Base-by-base conservation (phyloP, 2,329 filamentous ascomycete genomes). In the Penicillium oxalicum region DNA sequence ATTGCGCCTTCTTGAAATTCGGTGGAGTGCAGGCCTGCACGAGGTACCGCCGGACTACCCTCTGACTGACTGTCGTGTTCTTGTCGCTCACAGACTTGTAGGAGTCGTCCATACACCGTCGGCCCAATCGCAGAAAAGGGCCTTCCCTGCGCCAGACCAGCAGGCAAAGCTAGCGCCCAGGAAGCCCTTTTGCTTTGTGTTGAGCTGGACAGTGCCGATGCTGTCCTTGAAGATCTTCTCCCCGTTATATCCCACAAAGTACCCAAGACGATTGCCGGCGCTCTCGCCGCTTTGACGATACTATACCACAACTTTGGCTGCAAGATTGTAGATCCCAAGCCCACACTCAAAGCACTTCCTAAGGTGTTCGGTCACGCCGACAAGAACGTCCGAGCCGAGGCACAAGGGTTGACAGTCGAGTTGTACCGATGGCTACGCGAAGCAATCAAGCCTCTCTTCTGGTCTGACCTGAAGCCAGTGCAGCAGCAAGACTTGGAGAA, bases 361-460 rank as follows among this genome's bases (percentile, higher is more conserved):
- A 95, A 95, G 65, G 86, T 85, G 2, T 98, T 96, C 65, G 89
- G 88, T 18, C 93, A 97, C 67, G 91, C 93, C 29, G 93, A 98
- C 77, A 98, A 98, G 72, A 97, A 97, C 66, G 88, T 98, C 12
- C 86, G 93, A 70, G 90, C 91, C 3, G 93, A 96, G 68, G 90
- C 91, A 27, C 93, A 93, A 40, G 90, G 86, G 59, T 76, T 98
- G 49, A 87, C 91, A 0, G 88, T 96, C 41, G 94, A 98, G 66
- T 81, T 98, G 49, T 98, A 98, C 70, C 79, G 93, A 70, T 98
- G 94, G 93, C 77, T 98, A 32, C 87, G 91, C 58, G 93, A 98
- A 56, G 91, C 91, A 9, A 96, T 98, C 84, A 98, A 98, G 68
- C 89, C 91, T 34, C 86, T 97, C 70, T 97, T 98, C 68, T 98